Percentiles rank a stretch among this genome's conserved stretches.
These are phyloP conservation scores for Cystobasidium pallidum DNA, from an alignment of 1,284 basidiomycete genomes.

Conservation along the genomic window DNA sequence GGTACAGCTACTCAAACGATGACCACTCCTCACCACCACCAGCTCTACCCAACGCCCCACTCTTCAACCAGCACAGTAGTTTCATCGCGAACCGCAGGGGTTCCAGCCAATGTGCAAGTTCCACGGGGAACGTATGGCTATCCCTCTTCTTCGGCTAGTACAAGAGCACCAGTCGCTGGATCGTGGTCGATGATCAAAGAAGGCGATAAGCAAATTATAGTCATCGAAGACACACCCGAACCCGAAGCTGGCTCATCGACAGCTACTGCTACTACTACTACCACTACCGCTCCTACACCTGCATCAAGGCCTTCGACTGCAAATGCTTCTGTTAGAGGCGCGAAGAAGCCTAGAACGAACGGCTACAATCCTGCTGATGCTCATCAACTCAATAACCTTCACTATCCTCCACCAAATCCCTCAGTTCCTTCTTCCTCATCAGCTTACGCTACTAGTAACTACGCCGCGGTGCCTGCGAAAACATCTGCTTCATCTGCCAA, in stretches of 20 bases:
- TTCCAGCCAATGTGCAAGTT: neutral
- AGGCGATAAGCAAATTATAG: slow-evolving; percentile 40
- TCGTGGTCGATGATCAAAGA: slow-evolving; percentile 41
- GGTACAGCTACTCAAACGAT: slow-evolving; percentile 28
- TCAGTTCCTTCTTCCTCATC: slow-evolving; percentile 6
- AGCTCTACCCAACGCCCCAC: slow-evolving; percentile 24
- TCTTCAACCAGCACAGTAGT: slow-evolving; percentile 20
- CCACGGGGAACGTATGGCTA: slow-evolving; percentile 11
- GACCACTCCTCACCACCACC: slow-evolving; percentile 25
- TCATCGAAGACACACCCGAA: slow-evolving; percentile 44
- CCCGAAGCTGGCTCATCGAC: slow-evolving; percentile 38
- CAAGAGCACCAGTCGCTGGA: slow-evolving; percentile 20
- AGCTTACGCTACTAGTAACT: slow-evolving; percentile 9
- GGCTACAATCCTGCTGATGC: slow-evolving; percentile 18
- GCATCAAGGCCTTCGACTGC: neutral
- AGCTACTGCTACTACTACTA: neutral
- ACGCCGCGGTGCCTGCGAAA: slow-evolving; percentile 16
- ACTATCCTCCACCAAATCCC: slow-evolving; percentile 5
- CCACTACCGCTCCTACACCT: neutral
- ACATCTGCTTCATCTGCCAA: slow-evolving; percentile 16
- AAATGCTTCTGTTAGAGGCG: neutral
- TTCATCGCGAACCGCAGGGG: neutral
- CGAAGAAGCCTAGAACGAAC: slow-evolving; percentile 27
- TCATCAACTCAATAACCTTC: slow-evolving; percentile 34
- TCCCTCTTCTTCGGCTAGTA: neutral